Conservation (phyloP, 305 asterid species). For the Fraxinus ornus region DNA sequence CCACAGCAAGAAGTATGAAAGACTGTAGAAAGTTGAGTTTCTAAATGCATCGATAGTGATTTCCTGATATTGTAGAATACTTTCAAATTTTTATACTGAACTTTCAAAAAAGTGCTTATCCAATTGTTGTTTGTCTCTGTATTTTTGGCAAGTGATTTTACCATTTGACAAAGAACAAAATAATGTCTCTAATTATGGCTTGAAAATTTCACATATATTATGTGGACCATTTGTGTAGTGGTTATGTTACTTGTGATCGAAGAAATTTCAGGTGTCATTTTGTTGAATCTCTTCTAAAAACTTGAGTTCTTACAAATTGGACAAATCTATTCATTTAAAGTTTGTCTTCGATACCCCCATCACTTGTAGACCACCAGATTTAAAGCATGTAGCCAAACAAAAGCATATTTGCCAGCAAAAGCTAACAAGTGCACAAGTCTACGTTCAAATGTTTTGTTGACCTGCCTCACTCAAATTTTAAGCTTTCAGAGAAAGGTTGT, state of each 20-base stretch:
- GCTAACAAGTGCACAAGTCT: background rate
- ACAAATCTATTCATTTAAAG: background rate
- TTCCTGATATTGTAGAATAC: background rate
- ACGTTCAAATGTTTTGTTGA: background rate
- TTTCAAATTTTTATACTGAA: background rate
- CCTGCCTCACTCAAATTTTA: background rate
- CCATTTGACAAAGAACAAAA: background rate
- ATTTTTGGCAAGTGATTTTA: background rate
- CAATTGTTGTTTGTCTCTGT: background rate
- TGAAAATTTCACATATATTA: background rate
- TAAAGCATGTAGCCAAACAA: background rate
- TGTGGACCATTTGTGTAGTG: background rate
- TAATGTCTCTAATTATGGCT: background rate
- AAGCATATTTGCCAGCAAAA: background rate
- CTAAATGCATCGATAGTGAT: background rate
- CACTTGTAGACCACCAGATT: background rate
- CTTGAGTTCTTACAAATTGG: no score
- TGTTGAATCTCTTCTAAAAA: no score
- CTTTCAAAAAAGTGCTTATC: background rate
- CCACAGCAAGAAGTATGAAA: background rate
- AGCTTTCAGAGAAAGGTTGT: background rate
- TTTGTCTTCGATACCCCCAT: background rate
- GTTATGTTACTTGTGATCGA: background rate
- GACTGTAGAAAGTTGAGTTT: background rate
- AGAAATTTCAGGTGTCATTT: background rate